A percentile compares a stretch with the other conserved stretches of the same genome.
Conservation (phyloP, 148 eudicot species). For the Fagopyrum tataricum region DNA sequence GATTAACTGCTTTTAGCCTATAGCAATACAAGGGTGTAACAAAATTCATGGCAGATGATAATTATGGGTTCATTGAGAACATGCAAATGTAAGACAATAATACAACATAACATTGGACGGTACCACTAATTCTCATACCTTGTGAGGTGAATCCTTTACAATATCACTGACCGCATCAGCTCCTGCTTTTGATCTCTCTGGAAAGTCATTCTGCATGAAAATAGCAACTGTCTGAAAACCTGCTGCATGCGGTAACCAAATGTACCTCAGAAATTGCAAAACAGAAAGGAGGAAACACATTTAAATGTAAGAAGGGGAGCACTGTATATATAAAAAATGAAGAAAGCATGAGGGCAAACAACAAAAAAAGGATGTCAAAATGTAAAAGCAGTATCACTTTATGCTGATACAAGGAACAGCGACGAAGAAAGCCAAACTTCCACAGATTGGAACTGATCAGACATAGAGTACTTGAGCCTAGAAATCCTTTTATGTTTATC, state of each 20-base stretch:
- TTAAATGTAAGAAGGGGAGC: conserved; percentile 16
- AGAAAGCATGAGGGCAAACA: conserved; percentile 1
- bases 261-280: conserved; percentile 62
- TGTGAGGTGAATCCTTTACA: conserved; percentile 79
- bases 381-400: neutral
- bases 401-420: neutral
- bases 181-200: conserved; percentile 46
- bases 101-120: neutral
- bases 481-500: neutral
- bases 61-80: neutral
- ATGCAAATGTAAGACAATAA: neutral
- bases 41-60: neutral
- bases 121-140: conserved; percentile 39
- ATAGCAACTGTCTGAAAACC: conserved; percentile 99
- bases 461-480: neutral
- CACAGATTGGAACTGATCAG: neutral
- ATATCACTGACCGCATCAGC: conserved; percentile 34
- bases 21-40: neutral
- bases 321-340: neutral
- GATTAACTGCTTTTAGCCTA: neutral
- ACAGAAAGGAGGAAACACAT: conserved; percentile 22
- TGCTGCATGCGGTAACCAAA: conserved; percentile 97
- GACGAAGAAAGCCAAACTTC: neutral
- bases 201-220: conserved; percentile 97
- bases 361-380: neutral